Conservation (phyloP, 2,329 filamentous ascomycete genomes). For the Fusarium circinatum region DNA sequence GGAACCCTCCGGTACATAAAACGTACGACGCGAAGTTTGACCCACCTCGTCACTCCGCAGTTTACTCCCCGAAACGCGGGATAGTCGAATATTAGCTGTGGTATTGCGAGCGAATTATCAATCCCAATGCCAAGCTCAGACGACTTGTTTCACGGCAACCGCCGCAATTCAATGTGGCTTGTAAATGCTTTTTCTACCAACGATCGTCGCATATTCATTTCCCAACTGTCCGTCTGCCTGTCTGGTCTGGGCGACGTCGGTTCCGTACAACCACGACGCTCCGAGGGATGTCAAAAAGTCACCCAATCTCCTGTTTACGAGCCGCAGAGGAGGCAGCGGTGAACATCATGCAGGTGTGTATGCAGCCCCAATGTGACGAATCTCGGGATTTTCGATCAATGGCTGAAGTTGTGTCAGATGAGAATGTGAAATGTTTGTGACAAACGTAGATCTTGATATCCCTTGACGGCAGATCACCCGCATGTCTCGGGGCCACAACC, state of each 20-base stretch:
- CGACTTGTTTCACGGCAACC: neutral
- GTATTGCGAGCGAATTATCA: neutral
- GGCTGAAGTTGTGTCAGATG: neutral
- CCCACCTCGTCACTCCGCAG: neutral
- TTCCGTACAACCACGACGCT: neutral
- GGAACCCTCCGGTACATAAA: neutral
- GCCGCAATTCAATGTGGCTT: neutral
- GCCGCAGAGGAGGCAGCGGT: neutral
- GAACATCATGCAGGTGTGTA: neutral
- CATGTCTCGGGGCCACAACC: conserved; percentile 21
- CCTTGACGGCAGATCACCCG: conserved; percentile 21
- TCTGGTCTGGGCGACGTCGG: neutral
- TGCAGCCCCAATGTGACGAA: neutral
- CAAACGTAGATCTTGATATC: conserved; percentile 19
- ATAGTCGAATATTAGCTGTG: neutral
- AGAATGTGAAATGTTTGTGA: conserved; percentile 33
- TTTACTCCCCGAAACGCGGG: neutral
- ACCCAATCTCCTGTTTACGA: neutral
- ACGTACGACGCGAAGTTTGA: conserved; percentile 1
- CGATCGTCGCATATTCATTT: conserved; percentile 7
- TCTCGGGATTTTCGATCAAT: neutral
- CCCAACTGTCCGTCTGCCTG: neutral
- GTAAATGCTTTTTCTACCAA: neutral
- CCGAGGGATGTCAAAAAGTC: neutral
- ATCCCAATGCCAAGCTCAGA: conserved; percentile 3